phyloP scores from a whole-genome alignment of 768 basidiomycete genomes.

The Russula sp. region DNA sequence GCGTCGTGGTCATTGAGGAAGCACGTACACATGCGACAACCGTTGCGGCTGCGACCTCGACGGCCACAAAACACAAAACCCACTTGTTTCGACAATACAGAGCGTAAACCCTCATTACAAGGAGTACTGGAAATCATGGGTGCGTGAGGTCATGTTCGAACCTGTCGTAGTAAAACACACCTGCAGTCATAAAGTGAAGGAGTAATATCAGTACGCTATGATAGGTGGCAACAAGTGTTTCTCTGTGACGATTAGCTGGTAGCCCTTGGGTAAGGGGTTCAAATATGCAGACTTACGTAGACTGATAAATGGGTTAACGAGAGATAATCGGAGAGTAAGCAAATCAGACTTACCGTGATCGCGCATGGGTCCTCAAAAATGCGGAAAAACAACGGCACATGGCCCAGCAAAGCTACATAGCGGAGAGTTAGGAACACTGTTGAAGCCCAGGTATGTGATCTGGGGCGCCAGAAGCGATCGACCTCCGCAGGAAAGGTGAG shows the following conservation, averaged over 20 bases:
- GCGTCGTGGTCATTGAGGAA: not conserved
- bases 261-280: not conserved
- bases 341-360: not conserved
- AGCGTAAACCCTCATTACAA: conserved; percentile 27
- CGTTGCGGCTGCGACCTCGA: conserved; percentile 5
- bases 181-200: not conserved
- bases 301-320: not conserved
- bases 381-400: conserved; percentile 21
- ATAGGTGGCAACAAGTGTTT: not conserved
- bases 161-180: not conserved
- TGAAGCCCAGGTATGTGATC: conserved; percentile 18
- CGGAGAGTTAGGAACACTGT: conserved; percentile 25
- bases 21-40: not conserved
- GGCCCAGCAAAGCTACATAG: conserved; percentile 25
- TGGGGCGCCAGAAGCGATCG: conserved; percentile 38
- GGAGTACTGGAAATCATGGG: conserved; percentile 17
- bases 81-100: conserved; percentile 26
- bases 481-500: conserved; percentile 42
- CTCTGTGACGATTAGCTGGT: not conserved
- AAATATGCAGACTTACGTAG: not conserved
- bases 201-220: not conserved
- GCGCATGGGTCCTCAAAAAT: conserved; percentile 1
- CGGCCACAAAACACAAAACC: conserved; percentile 16
- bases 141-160: not conserved
- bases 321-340: not conserved